Conservation (phyloP, 345 rosid species). For the Carallia pectinifolia region DNA sequence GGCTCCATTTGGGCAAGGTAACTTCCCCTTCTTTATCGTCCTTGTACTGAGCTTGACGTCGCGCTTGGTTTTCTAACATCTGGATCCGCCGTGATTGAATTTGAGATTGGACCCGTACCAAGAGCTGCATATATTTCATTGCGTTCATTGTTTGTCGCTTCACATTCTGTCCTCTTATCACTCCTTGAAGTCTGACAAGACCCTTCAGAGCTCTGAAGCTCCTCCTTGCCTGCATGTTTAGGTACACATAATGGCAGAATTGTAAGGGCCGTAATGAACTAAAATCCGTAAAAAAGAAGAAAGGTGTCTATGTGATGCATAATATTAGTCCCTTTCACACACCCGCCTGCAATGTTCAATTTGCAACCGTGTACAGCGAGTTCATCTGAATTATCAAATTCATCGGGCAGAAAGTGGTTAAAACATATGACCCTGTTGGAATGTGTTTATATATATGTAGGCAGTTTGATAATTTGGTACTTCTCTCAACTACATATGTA, state of each 20-base stretch:
- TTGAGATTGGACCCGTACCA: conserved; percentile 92
- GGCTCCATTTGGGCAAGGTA: conserved; percentile 63
- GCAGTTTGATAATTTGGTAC: too few relatives aligned
- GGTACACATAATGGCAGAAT: conserved; percentile 6
- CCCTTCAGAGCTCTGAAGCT: conserved; percentile 93
- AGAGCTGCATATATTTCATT: conserved; percentile 88
- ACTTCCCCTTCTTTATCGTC: conserved; percentile 54
- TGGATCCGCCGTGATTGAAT: conserved; percentile 92
- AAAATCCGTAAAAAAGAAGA: too few relatives aligned
- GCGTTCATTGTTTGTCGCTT: conserved; percentile 88
- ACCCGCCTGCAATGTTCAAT: too few relatives aligned
- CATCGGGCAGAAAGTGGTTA: too few relatives aligned
- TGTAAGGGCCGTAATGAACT: too few relatives aligned
- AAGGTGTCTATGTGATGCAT: too few relatives aligned
- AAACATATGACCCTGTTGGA: too few relatives aligned
- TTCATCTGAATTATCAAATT: too few relatives aligned
- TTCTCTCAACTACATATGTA: too few relatives aligned
- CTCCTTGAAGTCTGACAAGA: conserved; percentile 96
- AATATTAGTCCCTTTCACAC: too few relatives aligned
- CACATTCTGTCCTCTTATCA: conserved; percentile 80
- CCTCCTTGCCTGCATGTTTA: conserved; percentile 69
- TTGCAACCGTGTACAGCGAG: too few relatives aligned
- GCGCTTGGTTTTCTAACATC: conserved; percentile 79
- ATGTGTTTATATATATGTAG: too few relatives aligned
- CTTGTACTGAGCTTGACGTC: conserved; percentile 46